Base-by-base conservation (phyloP, 2,329 filamentous ascomycete species). In the Alternaria ventricosa region DNA sequence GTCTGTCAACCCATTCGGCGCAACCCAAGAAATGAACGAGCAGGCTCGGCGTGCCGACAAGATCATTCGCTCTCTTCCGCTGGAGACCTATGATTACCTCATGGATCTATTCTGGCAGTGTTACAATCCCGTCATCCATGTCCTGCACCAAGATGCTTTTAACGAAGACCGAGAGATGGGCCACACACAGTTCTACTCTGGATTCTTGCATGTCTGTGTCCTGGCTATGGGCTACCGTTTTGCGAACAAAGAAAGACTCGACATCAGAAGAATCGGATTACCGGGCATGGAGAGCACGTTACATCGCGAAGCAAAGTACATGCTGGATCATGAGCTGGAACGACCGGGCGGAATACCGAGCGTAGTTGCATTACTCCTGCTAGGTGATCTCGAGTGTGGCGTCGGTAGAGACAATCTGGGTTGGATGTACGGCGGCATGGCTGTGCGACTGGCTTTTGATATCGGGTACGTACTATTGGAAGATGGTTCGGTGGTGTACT, bases 271-370 rank as follows among this genome's bases (percentile, higher is more conserved):
- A 57, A 82, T 87, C 22, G 77, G 81, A 1, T 60, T 86, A 1
- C 82, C 81, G 5, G 80, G 79, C 36, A 80, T 83, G 66, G 85
- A 87, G 71, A 87, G 85, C 67, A 84, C 83, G 0, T 75, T 87
- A 20, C 85, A 87, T 62, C 73, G 83, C 28, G 86, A 87, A 71
- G 84, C 85, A 54, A 87, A 86, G 70, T 82, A 83, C 50, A 84
- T 87, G 84, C 75, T 87, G 20, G 84, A 87, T 61, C 80, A 81
- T 59, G 85, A 87, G 69, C 75, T 87, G 36, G 85, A 87, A 69
- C 75, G 82, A 5, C 84, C 85, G 1, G 84, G 84, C 12, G 85
- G 85, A 0, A 83, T 87, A 28, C 82, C 86, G 5, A 84, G 82
- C 22, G 84, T 87, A 2, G 84, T 86, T 57, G 86, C 84, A 0